Evolutionary conservation across 495 filamentous ascomycete species (phyloP).

Genomic region (Penicillium cataractarum): DNA sequence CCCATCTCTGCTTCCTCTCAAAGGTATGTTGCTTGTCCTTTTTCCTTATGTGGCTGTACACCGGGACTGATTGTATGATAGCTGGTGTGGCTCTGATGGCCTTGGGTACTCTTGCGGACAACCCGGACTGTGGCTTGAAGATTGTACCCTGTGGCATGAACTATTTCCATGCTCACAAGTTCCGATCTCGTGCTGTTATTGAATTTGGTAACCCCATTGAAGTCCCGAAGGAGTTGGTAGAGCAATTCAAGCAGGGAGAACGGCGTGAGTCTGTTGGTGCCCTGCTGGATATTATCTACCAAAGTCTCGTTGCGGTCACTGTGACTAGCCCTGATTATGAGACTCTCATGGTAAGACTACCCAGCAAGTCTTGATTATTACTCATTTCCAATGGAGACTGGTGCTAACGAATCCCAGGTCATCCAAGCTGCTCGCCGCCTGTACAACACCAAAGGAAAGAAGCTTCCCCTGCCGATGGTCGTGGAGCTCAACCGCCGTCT

Average conservation of each 20-base stretch:
- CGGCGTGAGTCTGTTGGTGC: slow-evolving; percentile 81
- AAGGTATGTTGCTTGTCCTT: slow-evolving; percentile 54
- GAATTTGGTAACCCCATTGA: slow-evolving; percentile 92
- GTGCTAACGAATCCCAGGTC: slow-evolving; percentile 52
- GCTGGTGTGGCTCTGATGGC: slow-evolving; percentile 99
- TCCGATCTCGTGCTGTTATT: slow-evolving; percentile 92
- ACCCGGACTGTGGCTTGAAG: slow-evolving; percentile 88
- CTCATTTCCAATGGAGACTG: not conserved
- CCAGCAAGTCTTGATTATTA: too few relatives aligned
- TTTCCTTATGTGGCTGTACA: not conserved
- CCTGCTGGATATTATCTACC: slow-evolving; percentile 83
- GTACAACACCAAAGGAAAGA: slow-evolving; percentile 93
- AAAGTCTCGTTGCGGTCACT: slow-evolving; percentile 83
- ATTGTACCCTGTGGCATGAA: slow-evolving; percentile 99
- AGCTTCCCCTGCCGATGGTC: slow-evolving; percentile 89
- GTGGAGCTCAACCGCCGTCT: slow-evolving; percentile 95
- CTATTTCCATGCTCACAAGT: slow-evolving; percentile 99
- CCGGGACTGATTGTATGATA: slow-evolving; percentile 25
- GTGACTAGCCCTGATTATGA: slow-evolving; percentile 95
- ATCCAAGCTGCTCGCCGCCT: slow-evolving; percentile 93
- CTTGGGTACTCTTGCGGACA: slow-evolving; percentile 84
- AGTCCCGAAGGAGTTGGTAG: slow-evolving; percentile 77
- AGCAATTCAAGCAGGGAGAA: slow-evolving; percentile 81
- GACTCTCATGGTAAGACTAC: slow-evolving; percentile 78
- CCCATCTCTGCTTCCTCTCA: slow-evolving; percentile 88